These are phyloP conservation scores for Myriosclerotinia scirpicola DNA, from an alignment of 2,329 filamentous ascomycete species.

Conservation along the genomic window DNA sequence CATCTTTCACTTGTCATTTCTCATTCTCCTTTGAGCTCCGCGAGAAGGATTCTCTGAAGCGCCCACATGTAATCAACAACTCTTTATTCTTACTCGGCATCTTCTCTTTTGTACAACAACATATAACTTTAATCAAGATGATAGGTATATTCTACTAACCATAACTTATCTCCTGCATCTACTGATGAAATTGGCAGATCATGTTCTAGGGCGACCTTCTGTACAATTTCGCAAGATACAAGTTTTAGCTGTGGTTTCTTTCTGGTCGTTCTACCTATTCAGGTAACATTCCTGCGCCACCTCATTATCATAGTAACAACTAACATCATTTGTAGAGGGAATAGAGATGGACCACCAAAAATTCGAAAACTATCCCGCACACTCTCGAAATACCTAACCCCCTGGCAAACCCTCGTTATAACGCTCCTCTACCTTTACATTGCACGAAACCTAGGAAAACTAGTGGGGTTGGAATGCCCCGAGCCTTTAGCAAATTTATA, in stretches of 20 bases:
- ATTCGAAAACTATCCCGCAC: conserved; percentile 69
- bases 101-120: conserved; percentile 17
- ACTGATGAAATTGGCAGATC: conserved; percentile 54
- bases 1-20: not conserved
- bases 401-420: conserved; percentile 85
- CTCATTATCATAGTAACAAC: conserved; percentile 9
- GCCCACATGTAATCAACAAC: conserved; percentile 20
- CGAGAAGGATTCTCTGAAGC: not conserved
- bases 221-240: conserved; percentile 89
- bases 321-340: conserved; percentile 56
- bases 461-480: conserved; percentile 86
- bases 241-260: conserved; percentile 84
- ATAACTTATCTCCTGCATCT: no score
- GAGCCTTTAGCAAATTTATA: conserved; percentile 95
- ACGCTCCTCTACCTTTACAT: conserved; percentile 91
- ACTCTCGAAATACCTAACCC: conserved; percentile 70
- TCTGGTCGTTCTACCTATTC: conserved; percentile 85
- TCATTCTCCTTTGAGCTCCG: conserved; percentile 2
- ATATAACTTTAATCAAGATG: conserved; percentile 18
- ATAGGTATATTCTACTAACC: conserved; percentile 15
- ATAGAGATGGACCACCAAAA: conserved; percentile 83
- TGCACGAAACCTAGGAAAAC: conserved; percentile 88
- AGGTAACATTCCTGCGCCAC: conserved; percentile 51
- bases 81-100: conserved; percentile 17
- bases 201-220: conserved; percentile 88